A percentile compares a stretch with the other conserved stretches of the same genome.
Evolutionary conservation across 768 basidiomycete species (phyloP).

Genomic region (Pholiota molesta): DNA sequence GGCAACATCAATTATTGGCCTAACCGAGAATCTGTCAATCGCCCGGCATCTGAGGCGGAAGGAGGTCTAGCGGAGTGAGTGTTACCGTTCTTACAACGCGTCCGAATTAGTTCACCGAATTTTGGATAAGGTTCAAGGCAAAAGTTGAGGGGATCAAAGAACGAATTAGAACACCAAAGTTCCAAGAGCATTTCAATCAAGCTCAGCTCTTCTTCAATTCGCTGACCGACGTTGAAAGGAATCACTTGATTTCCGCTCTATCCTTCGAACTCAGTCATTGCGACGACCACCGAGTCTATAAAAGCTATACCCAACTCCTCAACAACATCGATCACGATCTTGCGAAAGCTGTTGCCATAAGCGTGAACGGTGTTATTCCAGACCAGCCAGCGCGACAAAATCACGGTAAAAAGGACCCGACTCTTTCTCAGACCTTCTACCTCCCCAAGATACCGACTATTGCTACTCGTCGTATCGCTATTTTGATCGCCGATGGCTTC

Average conservation of each 20-base stretch:
- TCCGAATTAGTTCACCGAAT: background rate
- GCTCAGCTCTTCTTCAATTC: conserved; percentile 87
- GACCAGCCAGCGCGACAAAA: conserved; percentile 52
- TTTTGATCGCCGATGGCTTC: conserved; percentile 79
- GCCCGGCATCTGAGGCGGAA: conserved; percentile 47
- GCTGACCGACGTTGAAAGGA: conserved; percentile 64
- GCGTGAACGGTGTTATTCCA: conserved; percentile 64
- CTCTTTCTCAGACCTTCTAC: conserved; percentile 64
- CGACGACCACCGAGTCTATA: conserved; percentile 73
- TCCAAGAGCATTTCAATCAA: conserved; percentile 78
- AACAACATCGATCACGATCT: conserved; percentile 77
- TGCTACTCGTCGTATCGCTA: conserved; percentile 70
- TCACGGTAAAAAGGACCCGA: conserved; percentile 56
- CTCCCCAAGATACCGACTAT: conserved; percentile 60
- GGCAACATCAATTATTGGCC: conserved; percentile 80
- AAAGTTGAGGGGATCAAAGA: conserved; percentile 57
- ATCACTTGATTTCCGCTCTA: conserved; percentile 70
- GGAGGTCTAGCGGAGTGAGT: conserved; percentile 66
- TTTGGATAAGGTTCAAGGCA: conserved; percentile 42
- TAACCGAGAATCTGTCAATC: conserved; percentile 60
- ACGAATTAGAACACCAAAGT: conserved; percentile 70
- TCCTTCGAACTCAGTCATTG: conserved; percentile 87
- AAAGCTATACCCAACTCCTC: conserved; percentile 65
- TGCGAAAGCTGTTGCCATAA: conserved; percentile 66
- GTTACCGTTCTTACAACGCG: background rate